Base-by-base conservation (phyloP, 305 asterid genomes). In the Coffea humblotiana region DNA sequence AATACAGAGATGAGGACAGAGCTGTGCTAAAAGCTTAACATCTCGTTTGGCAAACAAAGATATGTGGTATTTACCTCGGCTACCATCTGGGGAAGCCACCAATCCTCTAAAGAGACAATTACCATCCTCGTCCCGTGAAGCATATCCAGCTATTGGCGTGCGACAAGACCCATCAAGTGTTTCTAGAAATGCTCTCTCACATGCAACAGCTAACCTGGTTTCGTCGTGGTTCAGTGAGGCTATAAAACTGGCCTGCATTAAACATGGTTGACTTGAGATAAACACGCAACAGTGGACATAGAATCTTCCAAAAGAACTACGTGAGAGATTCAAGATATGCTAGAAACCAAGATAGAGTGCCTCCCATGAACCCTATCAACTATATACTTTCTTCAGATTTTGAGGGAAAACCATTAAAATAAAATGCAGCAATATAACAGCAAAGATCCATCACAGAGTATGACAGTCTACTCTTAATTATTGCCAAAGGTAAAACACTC, bases 61-160 rank as follows among this genome's bases (percentile, higher is more conserved):
- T 16, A 40, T 14, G 72, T 7, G n/a, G 23, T 61, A 51, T 45
- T 51, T 79, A 88, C 91, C 91, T 84, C 81, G 80, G 29, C 77
- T 73, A 83, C 99, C 98, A 77, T 95, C 98, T n/a, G 97, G 97
- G 40, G 98, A 95, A 37, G 98, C 98, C 60, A 95, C 92, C 80
- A 93, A 82, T 54, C 97, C 98, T 87, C 83, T 91, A 78, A 95
- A 93, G 74, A 88, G 23, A 77, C 98, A 93, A 80, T 88, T 89
- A 48, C 98, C 98, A 81, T 90, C 91, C 82, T 86, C 92, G 37
- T 89, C 92, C 29, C 89, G 88, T 60, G 83, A 74, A n/a, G 98
- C 98, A 64, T 92, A 93, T 79, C 98, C 98, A 83, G 98, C 98
- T 72, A 93, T 93, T 45, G 98, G 98, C 48, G 98, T 93, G 47